Base-by-base conservation (phyloP, 768 basidiomycete genomes). In the Guyanaporus albipodus region DNA sequence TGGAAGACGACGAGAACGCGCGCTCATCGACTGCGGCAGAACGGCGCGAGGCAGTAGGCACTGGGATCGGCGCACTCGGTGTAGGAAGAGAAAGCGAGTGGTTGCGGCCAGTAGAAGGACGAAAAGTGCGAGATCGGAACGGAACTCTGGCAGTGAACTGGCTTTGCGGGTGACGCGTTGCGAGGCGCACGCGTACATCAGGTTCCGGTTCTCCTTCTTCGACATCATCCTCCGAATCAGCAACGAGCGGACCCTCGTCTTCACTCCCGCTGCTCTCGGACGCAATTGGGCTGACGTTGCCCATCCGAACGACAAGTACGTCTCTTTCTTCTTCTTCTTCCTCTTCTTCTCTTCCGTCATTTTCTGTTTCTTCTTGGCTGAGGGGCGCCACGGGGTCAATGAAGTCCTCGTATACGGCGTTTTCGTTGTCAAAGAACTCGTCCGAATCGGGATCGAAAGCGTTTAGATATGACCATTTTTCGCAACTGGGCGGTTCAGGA, bases 361-460 rank as follows among this genome's bases (percentile, higher is more conserved):
- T 55, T 1, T 55, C 57, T 12, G 48, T 55, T 1, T 42, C 50
- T 11, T 48, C 55, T n/a, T 28, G 33, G 8, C 38, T 35, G 6
- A 46, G 37, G 11, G 46, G 11, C 6, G 36, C 22, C 49, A 60
- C 67, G 48, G 73, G 71, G 64, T 70, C 73, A 59, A 84, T 53
- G 65, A 85, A 82, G 52, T 77, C 79, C 73, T 88, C 86, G 65
- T 79, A 81, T 38, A 74, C 74, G 11, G 70, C 67, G 49, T 82
- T 74, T 27, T 82, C 82, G 43, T 67, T 68, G 48, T 67, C 69
- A 59, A 84, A 83, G 60, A 87, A 87, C 53, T 85, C 85, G 56
- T 87, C 84, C n/a, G 84, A 81, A 64, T 88, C 86, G 6, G 86
- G 86, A 64, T 88, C 85, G 63, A 88, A 88, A 9, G 77, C 71